A percentile compares a stretch with the other conserved stretches of the same genome.
Evolutionary conservation across 208 protist genomes (phyloP).

Genomic region (Trypanosoma scelopori): DNA sequence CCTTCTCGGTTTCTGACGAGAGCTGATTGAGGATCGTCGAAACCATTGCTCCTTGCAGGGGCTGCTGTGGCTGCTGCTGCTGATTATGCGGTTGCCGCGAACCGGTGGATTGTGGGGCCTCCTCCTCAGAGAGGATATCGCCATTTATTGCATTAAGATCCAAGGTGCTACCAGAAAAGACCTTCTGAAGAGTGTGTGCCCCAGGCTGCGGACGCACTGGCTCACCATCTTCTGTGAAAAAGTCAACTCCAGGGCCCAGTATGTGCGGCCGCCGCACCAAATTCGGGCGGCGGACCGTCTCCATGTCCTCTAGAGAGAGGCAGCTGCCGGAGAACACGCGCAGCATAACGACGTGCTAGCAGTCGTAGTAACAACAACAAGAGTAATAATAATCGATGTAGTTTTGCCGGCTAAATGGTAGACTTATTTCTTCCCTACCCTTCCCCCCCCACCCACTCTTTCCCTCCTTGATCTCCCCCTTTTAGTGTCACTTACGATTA

Average conservation of each 20-base stretch:
- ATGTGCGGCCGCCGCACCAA: constrained; percentile 79
- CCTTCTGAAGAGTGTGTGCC: constrained; percentile 80
- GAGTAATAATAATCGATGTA: too few relatives aligned
- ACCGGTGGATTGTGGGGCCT: constrained; percentile 14
- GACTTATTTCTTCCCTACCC: constrained; percentile 3
- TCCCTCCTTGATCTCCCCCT: constrained; percentile 12
- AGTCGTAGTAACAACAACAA: not conserved
- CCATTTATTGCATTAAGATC: constrained; percentile 84
- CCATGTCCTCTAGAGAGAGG: constrained; percentile 89
- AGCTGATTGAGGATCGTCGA: constrained; percentile 84
- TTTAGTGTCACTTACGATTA: not conserved
- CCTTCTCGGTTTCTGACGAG: constrained; percentile 73
- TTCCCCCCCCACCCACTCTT: constrained; percentile 6
- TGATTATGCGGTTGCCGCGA: constrained; percentile 10
- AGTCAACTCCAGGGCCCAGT: constrained; percentile 83
- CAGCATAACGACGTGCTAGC: constrained; percentile 45
- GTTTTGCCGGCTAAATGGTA: not conserved
- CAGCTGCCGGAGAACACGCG: constrained; percentile 89
- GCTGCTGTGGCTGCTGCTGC: constrained; percentile 20
- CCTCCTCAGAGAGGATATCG: constrained; percentile 68
- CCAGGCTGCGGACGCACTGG: constrained; percentile 81
- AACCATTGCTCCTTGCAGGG: constrained; percentile 36
- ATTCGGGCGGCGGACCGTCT: constrained; percentile 67
- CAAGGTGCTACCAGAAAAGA: constrained; percentile 87
- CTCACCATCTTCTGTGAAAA: constrained; percentile 84